Evolutionary conservation across 2,329 filamentous ascomycete species (phyloP).

Genomic region (Juglanconis sp.): DNA sequence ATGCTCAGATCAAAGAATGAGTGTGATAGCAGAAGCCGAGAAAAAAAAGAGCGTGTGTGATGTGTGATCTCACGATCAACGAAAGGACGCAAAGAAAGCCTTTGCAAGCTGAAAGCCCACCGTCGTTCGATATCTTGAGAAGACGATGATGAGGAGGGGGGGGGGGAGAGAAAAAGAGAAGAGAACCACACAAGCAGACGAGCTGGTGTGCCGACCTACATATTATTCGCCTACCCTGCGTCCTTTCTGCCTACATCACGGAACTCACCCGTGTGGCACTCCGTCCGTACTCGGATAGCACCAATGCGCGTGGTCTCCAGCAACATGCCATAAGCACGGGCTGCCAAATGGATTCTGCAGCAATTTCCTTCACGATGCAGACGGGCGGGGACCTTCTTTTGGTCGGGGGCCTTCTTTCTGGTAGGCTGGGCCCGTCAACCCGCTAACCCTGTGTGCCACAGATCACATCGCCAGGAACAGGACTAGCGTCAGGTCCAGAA

Average conservation of each 20-base stretch:
- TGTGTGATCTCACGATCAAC: constrained; percentile 25
- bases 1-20: constrained; percentile 20
- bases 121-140: constrained; percentile 25
- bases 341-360: not conserved
- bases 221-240: not conserved
- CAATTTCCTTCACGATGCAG: not conserved
- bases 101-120: constrained; percentile 27
- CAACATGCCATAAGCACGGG: not conserved
- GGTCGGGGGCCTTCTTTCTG: not conserved
- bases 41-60: constrained; percentile 24
- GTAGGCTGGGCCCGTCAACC: not conserved
- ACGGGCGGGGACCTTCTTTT: not conserved
- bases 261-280: not conserved
- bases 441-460: not conserved
- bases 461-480: constrained; percentile 7
- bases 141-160: constrained; percentile 19
- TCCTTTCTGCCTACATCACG: not conserved
- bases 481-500: constrained; percentile 4
- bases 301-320: not conserved
- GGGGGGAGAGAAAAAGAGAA: constrained; percentile 6
- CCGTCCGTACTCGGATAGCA: not conserved
- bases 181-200: not conserved
- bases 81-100: constrained; percentile 32
- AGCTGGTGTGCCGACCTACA: constrained; percentile 6
- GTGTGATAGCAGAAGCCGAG: constrained; percentile 20